Conservation (phyloP, 2,329 filamentous ascomycete genomes). For the Madurella mycetomatis region DNA sequence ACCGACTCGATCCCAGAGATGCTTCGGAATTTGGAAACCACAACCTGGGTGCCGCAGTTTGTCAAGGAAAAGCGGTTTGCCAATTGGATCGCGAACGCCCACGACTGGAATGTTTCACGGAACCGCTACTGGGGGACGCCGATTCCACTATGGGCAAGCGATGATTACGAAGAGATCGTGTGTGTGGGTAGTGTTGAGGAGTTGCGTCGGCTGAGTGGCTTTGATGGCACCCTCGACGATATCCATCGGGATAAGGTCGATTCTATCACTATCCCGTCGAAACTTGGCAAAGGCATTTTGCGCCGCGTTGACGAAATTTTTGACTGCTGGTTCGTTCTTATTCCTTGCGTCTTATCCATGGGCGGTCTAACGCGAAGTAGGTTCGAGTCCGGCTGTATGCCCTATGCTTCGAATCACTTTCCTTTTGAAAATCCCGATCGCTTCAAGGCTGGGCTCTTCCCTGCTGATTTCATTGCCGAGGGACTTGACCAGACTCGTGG, state of each 20-base stretch:
- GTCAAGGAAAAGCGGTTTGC: constrained; percentile 89
- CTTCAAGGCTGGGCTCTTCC: constrained; percentile 69
- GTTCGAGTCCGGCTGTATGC: constrained; percentile 89
- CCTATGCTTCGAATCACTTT: constrained; percentile 73
- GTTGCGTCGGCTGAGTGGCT: constrained; percentile 77
- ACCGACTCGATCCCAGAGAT: constrained; percentile 81
- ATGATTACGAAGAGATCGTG: constrained; percentile 79
- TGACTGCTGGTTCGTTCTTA: constrained; percentile 65
- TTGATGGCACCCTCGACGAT: constrained; percentile 73
- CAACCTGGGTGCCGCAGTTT: constrained; percentile 84
- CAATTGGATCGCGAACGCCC: constrained; percentile 84
- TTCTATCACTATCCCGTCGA: constrained; percentile 86
- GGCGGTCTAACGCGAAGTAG: background rate
- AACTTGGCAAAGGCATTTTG: constrained; percentile 75
- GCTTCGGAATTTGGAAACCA: constrained; percentile 82
- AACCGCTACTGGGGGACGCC: constrained; percentile 96
- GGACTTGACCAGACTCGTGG: constrained; percentile 84
- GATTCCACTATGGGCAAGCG: constrained; percentile 84
- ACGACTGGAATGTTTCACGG: constrained; percentile 90
- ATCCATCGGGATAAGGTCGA: constrained; percentile 91
- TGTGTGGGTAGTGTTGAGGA: constrained; percentile 82
- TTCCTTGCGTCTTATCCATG: too few relatives aligned
- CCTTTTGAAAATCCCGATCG: constrained; percentile 59
- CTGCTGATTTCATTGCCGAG: constrained; percentile 91
- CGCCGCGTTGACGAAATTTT: constrained; percentile 83